Evolutionary conservation across 805 yeast genomes (phyloP), one percentile per base, ranked within the genome.

Genomic region (Metschnikowia gelsemii): DNA sequence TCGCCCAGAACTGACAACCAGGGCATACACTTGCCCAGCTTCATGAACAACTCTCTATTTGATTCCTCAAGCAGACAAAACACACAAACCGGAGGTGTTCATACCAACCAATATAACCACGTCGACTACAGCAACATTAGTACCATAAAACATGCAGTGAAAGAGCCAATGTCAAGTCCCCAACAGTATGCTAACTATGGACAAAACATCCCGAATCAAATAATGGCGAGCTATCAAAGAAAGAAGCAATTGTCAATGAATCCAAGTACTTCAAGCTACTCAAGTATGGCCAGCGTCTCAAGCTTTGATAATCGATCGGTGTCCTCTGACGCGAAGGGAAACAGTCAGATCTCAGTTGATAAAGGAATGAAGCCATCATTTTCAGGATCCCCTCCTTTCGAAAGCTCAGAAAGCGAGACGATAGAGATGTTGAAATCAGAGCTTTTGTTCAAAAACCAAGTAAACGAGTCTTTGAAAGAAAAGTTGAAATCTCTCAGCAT

Each of bases 361-460:
- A 36, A 32, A 17, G 28, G 12, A 2, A 18, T 17, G n/a, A 35
- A 26, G 29, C 36, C 32, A 20, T 25, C 44, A 11, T 41, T 28
- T 31, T 16, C 20, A 16, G 36, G 40, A 3, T 12, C 23, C 3
- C 18, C 40, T 13, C 20, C 38, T n/a, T 41, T 32, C 19, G 45
- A 41, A 4, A 26, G 16, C 23, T 36, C 41, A 3, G 45, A 41
- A 6, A 27, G 33, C 13, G 49, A 42, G 19, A 27, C 46, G 21
- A 24, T 53, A 12, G 78, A 75, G 33, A 61, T 65, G 39, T 58
- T 76, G 42, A 73, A 71, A 49, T 59, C 76, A 35, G 79, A 79
- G 47, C 54, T 83, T 37, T 72, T 72, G 42, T 62, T 81, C 37
- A 83, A 81, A 55, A 79, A 82, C 33, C 66, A 66, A 53, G 56